Base-by-base conservation (phyloP, 73 alveolate species). In the Breviolum minutum region DNA sequence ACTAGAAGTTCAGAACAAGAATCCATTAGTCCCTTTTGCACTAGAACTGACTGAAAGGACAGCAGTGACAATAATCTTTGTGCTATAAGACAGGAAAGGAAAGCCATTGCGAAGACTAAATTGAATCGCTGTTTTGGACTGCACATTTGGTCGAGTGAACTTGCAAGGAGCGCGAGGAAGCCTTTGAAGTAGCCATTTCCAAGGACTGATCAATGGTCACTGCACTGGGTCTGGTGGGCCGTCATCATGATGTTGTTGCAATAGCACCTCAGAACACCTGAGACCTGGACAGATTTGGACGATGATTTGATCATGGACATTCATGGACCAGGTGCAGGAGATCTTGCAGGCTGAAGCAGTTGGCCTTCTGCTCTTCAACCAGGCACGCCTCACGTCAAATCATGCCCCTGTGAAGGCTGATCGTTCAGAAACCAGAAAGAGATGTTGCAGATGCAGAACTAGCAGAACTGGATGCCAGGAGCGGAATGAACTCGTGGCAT, bases 301-400 rank as follows among this genome's bases (percentile, higher is more conserved):
- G 74, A 68, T 68, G 17, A 14, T 68, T 68, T 6, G n/a, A 68
- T 30, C 68, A 8, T 8, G 60, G 19, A 70, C 80, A 16, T 70
- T 1, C 66, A 6, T 29, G n/a, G 60, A 32, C 54, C 95, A 87
- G 86, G 96, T 89, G 85, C 96, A 89, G 96, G 96, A 89, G 71
- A 54, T 89, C 54, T 73, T 89, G 13, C 96, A 89, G 77, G 96
- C 96, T 12, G 96, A 89, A 22, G 96, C 96, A 0, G 96, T 89
- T 30, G 81, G 86, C 26, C 71, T 89, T 11, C 71, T 89, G 71
- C 84, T 89, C 61, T 85, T 89, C 30, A 89, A 89, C 96, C 30
- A 70, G 82, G 96, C 48, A 66, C 68, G 64, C 64, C 0, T 40
- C 3, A 40, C 54, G 32, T 24, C 86, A 27, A 6, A 40, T 40